Evolutionary conservation across 495 filamentous ascomycete species (phyloP), one percentile per base, ranked within the genome.

Genomic region (Mytilinidion resinicola): DNA sequence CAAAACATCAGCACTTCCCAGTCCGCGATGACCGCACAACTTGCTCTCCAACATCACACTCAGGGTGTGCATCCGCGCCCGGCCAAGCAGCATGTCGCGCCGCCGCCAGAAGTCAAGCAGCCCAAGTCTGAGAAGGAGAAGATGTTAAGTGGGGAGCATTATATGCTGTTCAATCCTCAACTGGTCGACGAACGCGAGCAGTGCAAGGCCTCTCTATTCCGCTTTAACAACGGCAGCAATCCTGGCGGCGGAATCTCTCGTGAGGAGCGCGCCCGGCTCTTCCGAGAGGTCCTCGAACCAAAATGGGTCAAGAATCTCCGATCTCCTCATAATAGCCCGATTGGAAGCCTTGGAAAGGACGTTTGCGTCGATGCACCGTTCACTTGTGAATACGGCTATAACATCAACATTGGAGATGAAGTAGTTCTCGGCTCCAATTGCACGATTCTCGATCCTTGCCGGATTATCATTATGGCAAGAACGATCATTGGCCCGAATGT

Each of bases 311-410:
- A 34, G 10, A 48, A 51, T 21, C 21, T 14, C 11, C 43, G 42
- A 2, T 4, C 19, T 37, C 19, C 38, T 0, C 36, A 34, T 8
- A 36, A 56, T 9, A 51, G 21, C 10, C 56, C 56, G 37, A 56
- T 44, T 38, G 63, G 58, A 1, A 53, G 42, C 38, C 84, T 95
- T 17, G 89, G 90, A 19, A 80, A 85, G 41, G 82, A 88, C 50
- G 86, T 88, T 8, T 78, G 84, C 39, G 88, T 98, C 41, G 90
- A 96, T 58, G 84, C 89, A 2, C 92, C 93, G 11, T 97, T 98
- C 69, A 85, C 78, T 37, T 97, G 93, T 71, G 90, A 96, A 66
- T 98, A 96, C 66, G 93, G 93, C 1, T 96, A 96, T 67, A 96
- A 98, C 65, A 87, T 97, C 62, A 79, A 80, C 38, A 85, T 98